Conservation (phyloP, 1,284 basidiomycete genomes). For the Schizophyllum commune region DNA sequence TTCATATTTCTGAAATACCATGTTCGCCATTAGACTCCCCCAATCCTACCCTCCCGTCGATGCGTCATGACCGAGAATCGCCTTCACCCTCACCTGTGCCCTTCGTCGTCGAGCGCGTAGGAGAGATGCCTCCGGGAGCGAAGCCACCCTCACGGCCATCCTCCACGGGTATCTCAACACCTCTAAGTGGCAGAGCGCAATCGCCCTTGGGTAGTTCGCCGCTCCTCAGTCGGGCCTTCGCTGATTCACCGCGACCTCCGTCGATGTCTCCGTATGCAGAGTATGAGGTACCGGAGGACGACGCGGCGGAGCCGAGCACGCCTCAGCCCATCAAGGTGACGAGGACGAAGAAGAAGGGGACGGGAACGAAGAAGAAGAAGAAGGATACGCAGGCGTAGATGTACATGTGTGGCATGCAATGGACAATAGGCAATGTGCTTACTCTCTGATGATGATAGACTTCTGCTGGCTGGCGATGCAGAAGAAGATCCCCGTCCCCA, state of each 20-base stretch:
- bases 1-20: neutral
- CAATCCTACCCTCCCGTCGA: slow-evolving; percentile 26
- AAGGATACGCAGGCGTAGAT: slow-evolving; percentile 16
- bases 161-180: slow-evolving; percentile 3
- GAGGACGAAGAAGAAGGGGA: slow-evolving; percentile 59
- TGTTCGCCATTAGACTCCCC: slow-evolving; percentile 14
- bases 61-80: slow-evolving; percentile 24
- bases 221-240: neutral
- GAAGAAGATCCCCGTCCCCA: neutral
- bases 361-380: slow-evolving; percentile 50
- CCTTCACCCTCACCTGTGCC: slow-evolving; percentile 24
- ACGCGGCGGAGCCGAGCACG: slow-evolving; percentile 38
- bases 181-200: slow-evolving; percentile 4
- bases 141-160: slow-evolving; percentile 15
- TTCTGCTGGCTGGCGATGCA: no score
- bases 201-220: neutral
- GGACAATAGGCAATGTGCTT: slow-evolving; percentile 4
- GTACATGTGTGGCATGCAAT: slow-evolving; percentile 21
- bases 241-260: slow-evolving; percentile 15
- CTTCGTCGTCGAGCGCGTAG: slow-evolving; percentile 68
- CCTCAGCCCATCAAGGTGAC: slow-evolving; percentile 72
- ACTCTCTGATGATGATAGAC: no score
- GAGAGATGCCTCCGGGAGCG: slow-evolving; percentile 78
- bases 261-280: slow-evolving; percentile 47
- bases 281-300: slow-evolving; percentile 47